Percentiles rank a stretch among this genome's conserved stretches.
phyloP scores from a whole-genome alignment of 2,329 filamentous ascomycete genomes.

The Venturiaceae sp. region DNA sequence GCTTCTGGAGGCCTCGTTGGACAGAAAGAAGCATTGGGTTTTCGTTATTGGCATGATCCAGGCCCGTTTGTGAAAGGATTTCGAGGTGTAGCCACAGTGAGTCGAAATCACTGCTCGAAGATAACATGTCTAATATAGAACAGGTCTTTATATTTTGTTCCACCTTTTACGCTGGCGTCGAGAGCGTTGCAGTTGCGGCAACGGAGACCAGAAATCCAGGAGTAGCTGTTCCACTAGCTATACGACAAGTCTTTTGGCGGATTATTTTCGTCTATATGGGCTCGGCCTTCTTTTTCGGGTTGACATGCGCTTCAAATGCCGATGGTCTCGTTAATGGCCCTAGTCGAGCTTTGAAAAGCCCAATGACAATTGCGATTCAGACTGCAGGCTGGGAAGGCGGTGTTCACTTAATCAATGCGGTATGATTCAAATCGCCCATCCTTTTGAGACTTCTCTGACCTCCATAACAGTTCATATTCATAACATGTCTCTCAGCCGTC shows the following conservation, averaged over 20 bases:
- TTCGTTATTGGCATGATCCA: slow-evolving; percentile 37
- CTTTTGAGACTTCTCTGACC: neutral
- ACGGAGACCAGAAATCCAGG: slow-evolving; percentile 42
- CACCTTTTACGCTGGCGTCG: slow-evolving; percentile 29
- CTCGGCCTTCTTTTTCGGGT: slow-evolving; percentile 7
- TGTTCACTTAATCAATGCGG: slow-evolving; percentile 68
- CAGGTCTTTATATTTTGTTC: slow-evolving; percentile 30
- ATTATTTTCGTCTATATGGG: slow-evolving; percentile 10
- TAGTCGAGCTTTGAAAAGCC: slow-evolving; percentile 57
- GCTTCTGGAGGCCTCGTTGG: slow-evolving; percentile 14
- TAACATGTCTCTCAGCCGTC: slow-evolving; percentile 61
- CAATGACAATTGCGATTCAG: slow-evolving; percentile 65
- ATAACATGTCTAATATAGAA: slow-evolving; percentile 1
- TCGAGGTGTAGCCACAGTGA: slow-evolving; percentile 25
- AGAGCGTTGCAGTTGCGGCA: slow-evolving; percentile 45
- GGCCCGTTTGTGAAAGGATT: slow-evolving; percentile 34
- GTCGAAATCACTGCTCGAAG: no score
- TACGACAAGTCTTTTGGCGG: slow-evolving; percentile 11
- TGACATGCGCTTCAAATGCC: slow-evolving; percentile 59
- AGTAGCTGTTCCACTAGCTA: slow-evolving; percentile 10
- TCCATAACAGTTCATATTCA: slow-evolving; percentile 44
- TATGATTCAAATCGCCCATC: no score
- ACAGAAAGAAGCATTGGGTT: slow-evolving; percentile 17
- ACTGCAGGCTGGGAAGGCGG: slow-evolving; percentile 65
- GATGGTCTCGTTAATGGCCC: slow-evolving; percentile 50